These are phyloP conservation scores for Phytophthora ramorum DNA, from an alignment of 352 stramenopile genomes.

Conservation along the genomic window DNA sequence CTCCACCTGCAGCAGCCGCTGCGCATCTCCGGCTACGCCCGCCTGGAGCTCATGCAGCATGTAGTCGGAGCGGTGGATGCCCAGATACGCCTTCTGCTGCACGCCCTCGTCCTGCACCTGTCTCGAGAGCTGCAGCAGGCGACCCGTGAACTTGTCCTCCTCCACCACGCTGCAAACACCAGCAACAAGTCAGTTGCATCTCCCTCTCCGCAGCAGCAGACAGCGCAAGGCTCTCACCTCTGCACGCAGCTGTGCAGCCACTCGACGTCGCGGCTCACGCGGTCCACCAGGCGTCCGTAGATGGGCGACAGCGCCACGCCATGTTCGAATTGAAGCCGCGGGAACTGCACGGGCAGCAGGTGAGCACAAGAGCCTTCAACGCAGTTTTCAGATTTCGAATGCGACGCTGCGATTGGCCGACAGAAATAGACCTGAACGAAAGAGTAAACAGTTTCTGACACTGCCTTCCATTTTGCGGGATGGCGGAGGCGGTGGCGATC, in stretches of 20 bases:
- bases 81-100: constrained; percentile 86
- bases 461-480: too few relatives aligned
- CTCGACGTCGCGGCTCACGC: constrained; percentile 78
- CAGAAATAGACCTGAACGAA: too few relatives aligned
- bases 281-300: constrained; percentile 82
- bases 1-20: constrained; percentile 95
- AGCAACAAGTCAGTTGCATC: not conserved
- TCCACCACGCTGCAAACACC: constrained; percentile 52
- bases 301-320: constrained; percentile 71
- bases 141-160: constrained; percentile 88
- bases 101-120: constrained; percentile 69
- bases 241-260: constrained; percentile 81
- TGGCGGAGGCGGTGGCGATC: not conserved
- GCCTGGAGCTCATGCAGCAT: constrained; percentile 91
- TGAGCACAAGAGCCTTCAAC: constrained; percentile 50
- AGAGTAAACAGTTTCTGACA: too few relatives aligned
- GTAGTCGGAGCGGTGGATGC: constrained; percentile 95
- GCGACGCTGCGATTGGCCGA: too few relatives aligned
- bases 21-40: constrained; percentile 40
- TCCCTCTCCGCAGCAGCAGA: not conserved
- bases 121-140: constrained; percentile 83
- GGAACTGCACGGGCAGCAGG: constrained; percentile 74
- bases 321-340: constrained; percentile 66
- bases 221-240: constrained; percentile 23
- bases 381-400: too few relatives aligned